A percentile compares a stretch with the other conserved stretches of the same genome.
phyloP scores from a whole-genome alignment of 176 grass and related monocot genomes.

The Musa acuminata region DNA sequence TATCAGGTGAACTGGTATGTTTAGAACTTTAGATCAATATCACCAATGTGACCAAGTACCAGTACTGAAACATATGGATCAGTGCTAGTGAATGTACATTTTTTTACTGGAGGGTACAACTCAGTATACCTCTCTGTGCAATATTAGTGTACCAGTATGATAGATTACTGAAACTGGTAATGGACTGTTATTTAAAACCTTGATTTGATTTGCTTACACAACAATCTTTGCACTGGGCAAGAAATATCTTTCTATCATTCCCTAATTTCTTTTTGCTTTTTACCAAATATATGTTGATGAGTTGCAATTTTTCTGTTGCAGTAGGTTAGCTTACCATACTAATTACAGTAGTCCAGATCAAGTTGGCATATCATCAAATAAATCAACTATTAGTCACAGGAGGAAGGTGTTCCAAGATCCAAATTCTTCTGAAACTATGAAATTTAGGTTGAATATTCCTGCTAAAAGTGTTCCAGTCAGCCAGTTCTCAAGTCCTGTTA shows the following conservation, averaged over 20 bases:
- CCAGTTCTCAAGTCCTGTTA: neutral
- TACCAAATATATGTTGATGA: neutral
- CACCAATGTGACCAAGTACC: no score
- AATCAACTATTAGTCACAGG: neutral
- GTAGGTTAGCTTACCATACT: neutral
- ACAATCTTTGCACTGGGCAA: neutral
- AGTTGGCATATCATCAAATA: neutral
- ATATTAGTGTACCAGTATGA: no score
- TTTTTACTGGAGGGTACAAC: no score
- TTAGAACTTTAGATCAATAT: no score
- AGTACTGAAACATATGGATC: no score
- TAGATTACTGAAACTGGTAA: no score
- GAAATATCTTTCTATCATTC: neutral
- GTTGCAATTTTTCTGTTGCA: neutral
- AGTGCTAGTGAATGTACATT: no score
- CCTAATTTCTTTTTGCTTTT: neutral
- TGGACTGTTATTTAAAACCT: neutral
- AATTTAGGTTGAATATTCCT: slow-evolving; percentile 11
- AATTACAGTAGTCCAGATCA: neutral
- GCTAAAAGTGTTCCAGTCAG: neutral
- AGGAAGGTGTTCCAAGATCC: neutral
- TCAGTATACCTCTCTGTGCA: no score
- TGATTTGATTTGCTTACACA: neutral
- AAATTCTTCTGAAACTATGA: neutral
- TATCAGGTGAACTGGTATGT: no score